phyloP scores from a whole-genome alignment of 257 asterid genomes.

The Echium plantagineum region DNA sequence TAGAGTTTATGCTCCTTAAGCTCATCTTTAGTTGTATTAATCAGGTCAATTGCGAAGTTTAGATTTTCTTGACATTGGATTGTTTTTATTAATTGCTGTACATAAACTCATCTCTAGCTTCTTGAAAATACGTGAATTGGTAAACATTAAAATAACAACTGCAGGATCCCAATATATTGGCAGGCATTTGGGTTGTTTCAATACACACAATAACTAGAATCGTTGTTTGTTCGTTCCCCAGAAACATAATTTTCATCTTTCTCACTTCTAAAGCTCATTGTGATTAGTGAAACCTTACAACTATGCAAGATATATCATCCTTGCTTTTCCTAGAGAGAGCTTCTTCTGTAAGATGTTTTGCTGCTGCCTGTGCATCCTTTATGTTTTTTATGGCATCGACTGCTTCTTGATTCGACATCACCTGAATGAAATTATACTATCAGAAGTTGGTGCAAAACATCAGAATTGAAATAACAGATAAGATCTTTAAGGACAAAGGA shows the following conservation, averaged over 20 bases:
- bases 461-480: too few relatives aligned
- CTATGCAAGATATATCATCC: slow-evolving; percentile 92
- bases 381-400: slow-evolving; percentile 49
- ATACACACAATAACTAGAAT: too few relatives aligned
- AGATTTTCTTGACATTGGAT: neutral
- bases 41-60: neutral
- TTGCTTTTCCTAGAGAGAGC: slow-evolving; percentile 64
- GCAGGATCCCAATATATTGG: too few relatives aligned
- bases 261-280: too few relatives aligned
- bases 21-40: neutral
- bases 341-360: slow-evolving; percentile 50
- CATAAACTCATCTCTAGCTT: too few relatives aligned
- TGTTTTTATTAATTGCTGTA: neutral
- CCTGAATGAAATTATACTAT: slow-evolving; percentile 25
- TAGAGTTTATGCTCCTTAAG: neutral
- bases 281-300: slow-evolving; percentile 52
- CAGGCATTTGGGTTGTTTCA: too few relatives aligned
- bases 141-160: too few relatives aligned
- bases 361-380: slow-evolving; percentile 62
- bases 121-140: too few relatives aligned
- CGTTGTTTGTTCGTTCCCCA: too few relatives aligned
- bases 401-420: slow-evolving; percentile 84
- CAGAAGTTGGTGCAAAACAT: too few relatives aligned
- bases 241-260: too few relatives aligned
- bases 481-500: too few relatives aligned